Base-by-base conservation (phyloP, 768 basidiomycete species). In the Tulasnella sp. region DNA sequence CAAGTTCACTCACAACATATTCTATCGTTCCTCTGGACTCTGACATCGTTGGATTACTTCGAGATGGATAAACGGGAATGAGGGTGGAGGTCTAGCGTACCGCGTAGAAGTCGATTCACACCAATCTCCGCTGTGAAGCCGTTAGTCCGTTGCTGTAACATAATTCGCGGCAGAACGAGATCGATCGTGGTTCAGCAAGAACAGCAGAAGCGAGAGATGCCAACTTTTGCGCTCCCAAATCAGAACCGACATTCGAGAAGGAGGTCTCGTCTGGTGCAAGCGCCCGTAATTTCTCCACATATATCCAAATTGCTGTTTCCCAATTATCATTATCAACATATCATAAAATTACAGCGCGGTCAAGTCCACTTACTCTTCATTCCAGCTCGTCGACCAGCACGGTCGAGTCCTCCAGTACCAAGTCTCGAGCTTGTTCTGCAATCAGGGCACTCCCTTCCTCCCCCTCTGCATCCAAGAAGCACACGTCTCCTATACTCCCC, bases 171-270 rank as follows among this genome's bases (percentile, higher is more conserved):
- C n/a, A n/a, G n/a, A n/a, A n/a, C n/a, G n/a, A n/a, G n/a, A n/a
- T n/a, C n/a, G n/a, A n/a, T n/a, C n/a, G n/a, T n/a, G n/a, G n/a
- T n/a, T n/a, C n/a, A n/a, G n/a, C n/a, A n/a, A n/a, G n/a, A n/a
- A n/a, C n/a, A n/a, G n/a, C n/a, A n/a, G n/a, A n/a, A n/a, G 87
- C n/a, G 93, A 93, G 37, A 95, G 84, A 2, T 92, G 93, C 92
- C 93, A 96, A 52, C 90, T 85, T 78, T 93, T 90, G 0, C 93
- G 93, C n/a, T 85, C 84, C n/a, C n/a, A n/a, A n/a, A n/a, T n/a
- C n/a, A n/a, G 79, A 96, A 95, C 5, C 90, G 80, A 4, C 91
- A 90, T 52, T 79, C 81, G 9, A 94, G 81, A 1, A 85, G 86
- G 79, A 69, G 74, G 83, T 76, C 79, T 87, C 83, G n/a, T 84